Base-by-base conservation (phyloP, 441 rosid genomes). In the Syzygium malaccense region DNA sequence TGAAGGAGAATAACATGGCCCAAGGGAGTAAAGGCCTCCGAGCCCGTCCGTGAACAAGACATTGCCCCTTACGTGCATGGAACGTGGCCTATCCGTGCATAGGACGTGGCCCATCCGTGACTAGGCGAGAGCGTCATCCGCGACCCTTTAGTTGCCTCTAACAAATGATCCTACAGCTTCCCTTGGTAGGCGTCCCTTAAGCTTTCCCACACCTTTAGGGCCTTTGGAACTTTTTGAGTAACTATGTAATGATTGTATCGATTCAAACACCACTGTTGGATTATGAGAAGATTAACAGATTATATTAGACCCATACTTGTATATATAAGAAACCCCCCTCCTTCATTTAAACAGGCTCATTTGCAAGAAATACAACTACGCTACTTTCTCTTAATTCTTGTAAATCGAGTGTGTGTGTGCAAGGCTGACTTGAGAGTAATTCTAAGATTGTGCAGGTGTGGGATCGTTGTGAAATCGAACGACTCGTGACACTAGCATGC, bases 131-230 rank as follows among this genome's bases (percentile, higher is more conserved):
- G 66, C 30, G 4, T 32, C 32, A 32, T 57, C n/a, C n/a, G 26
- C 25, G n/a, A 57, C 3, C 62, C 28, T 57, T 57, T n/a, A 6
- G 62, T 28, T 57, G 25, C 62, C 62, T 5, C 25, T 57, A 33
- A 33, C 37, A 33, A 33, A 33, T 4, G 37, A 33, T 33, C 37
- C 4, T 33, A 4, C 37, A 33, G 37, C 4, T 33, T 33, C 37
- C 4, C 0, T 13, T 25, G 2, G 14, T 30, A 58, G 5, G 12
- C 4, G 3, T 26, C 30, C 64, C 30, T 58, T 58, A 5, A 58
- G 15, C 64, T 58, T 5, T 4, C n/a, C 7, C 12, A 5, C 26
- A 15, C 30, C 64, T 4, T 0, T 25, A 1, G 12, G 30, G 64
- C 30, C 14, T 58, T 1, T 58, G 0, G 30, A 58, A 30, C 26